Percentiles rank a stretch among this genome's conserved stretches.
phyloP scores from a whole-genome alignment of 352 stramenopile species.

The Phytophthora pinifolia region DNA sequence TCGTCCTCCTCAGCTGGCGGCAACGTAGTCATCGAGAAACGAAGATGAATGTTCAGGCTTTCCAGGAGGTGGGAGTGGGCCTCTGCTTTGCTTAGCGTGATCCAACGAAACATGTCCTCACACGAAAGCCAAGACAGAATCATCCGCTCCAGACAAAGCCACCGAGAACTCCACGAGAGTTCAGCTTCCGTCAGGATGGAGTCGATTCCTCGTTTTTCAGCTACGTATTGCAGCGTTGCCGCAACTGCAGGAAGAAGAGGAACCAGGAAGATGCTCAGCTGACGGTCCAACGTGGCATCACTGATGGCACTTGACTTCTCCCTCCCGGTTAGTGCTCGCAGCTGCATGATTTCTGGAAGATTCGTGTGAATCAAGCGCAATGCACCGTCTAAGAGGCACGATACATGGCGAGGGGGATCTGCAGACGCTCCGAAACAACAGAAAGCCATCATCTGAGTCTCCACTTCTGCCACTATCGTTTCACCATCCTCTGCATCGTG shows the following conservation, averaged over 20 bases:
- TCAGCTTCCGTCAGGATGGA: background rate
- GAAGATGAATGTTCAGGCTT: constrained; percentile 33
- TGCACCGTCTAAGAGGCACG: constrained; percentile 25
- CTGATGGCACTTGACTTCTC: background rate
- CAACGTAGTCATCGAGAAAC: constrained; percentile 1
- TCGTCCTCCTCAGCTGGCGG: constrained; percentile 3
- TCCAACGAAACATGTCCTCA: constrained; percentile 77
- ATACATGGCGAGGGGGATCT: background rate
- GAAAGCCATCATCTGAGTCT: constrained; percentile 34
- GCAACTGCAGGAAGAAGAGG: constrained; percentile 40
- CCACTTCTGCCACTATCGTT: constrained; percentile 19
- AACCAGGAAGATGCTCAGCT: constrained; percentile 52
- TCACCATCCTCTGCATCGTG: constrained; percentile 12
- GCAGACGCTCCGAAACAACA: constrained; percentile 10
- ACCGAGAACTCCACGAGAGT: constrained; percentile 22
- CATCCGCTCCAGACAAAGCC: constrained; percentile 38
- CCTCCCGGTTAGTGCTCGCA: background rate
- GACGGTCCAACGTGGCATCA: constrained; percentile 41
- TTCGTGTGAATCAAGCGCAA: constrained; percentile 21
- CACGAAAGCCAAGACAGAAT: constrained; percentile 51
- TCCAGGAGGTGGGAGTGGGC: constrained; percentile 38
- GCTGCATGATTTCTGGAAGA: constrained; percentile 20
- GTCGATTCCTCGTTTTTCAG: background rate
- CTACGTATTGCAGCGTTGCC: constrained; percentile 4
- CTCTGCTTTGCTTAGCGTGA: constrained; percentile 44